A percentile compares a stretch with the other conserved stretches of the same genome.
phyloP scores from a whole-genome alignment of 805 yeast species.

The Saccharomycopsis sp. region DNA sequence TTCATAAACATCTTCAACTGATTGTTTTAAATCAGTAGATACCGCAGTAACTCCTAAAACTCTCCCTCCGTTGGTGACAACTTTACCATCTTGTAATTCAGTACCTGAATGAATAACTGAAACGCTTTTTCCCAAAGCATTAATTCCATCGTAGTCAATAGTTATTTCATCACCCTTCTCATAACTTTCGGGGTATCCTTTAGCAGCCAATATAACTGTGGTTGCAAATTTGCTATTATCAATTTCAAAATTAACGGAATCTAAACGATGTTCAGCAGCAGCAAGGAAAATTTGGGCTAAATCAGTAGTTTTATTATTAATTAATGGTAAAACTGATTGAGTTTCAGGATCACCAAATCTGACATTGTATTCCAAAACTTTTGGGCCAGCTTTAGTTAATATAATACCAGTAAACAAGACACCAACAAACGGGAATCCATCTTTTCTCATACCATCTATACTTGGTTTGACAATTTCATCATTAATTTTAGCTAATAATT shows the following conservation, averaged over 20 bases:
- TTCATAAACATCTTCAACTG: constrained; percentile 78
- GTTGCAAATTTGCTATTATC: constrained; percentile 60
- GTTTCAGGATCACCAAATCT: constrained; percentile 99
- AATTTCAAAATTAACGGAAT: constrained; percentile 59
- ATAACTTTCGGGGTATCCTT: constrained; percentile 91
- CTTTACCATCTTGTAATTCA: constrained; percentile 39
- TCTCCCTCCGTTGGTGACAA: constrained; percentile 91
- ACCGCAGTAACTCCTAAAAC: constrained; percentile 92
- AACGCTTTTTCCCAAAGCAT: constrained; percentile 39
- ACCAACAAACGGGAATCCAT: constrained; percentile 93
- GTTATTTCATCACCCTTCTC: constrained; percentile 80
- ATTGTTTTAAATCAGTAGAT: constrained; percentile 65
- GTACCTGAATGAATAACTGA: constrained; percentile 97
- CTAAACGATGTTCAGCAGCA: constrained; percentile 89
- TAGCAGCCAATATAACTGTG: constrained; percentile 94
- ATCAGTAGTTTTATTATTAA: constrained; percentile 71
- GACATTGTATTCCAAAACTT: constrained; percentile 93
- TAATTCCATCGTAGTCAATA: constrained; percentile 30
- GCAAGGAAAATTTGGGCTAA: constrained; percentile 89
- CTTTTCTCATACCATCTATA: constrained; percentile 92
- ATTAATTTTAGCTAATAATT: constrained; percentile 62
- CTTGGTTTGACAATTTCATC: constrained; percentile 79
- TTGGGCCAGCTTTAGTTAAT: constrained; percentile 83
- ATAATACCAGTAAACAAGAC: constrained; percentile 92
- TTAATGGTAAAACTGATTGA: constrained; percentile 87